phyloP scores from a whole-genome alignment of 179 eudicot species.

The Pouteria campechiana region DNA sequence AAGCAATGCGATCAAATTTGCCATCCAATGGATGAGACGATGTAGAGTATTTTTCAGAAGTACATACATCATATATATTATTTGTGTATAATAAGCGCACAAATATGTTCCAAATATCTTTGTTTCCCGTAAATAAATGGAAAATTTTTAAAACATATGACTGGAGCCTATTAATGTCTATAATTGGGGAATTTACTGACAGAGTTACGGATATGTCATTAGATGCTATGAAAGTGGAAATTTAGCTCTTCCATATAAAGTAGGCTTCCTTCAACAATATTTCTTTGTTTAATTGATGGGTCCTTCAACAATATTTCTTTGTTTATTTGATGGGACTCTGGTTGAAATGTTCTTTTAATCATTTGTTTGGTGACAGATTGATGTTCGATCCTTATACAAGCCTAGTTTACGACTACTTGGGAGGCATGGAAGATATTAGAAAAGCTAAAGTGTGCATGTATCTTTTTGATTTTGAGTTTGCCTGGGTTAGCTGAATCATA shows the following conservation, averaged over 20 bases:
- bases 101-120: too few relatives aligned
- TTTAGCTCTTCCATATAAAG: slow-evolving; percentile 7
- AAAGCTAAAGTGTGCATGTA: slow-evolving; percentile 60
- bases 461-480: slow-evolving; percentile 3
- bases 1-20: too few relatives aligned
- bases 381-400: slow-evolving; percentile 86
- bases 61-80: too few relatives aligned
- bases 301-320: background rate
- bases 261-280: background rate
- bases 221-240: too few relatives aligned
- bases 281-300: background rate
- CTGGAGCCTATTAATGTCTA: too few relatives aligned
- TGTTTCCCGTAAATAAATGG: too few relatives aligned
- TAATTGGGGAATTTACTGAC: too few relatives aligned
- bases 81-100: too few relatives aligned
- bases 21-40: too few relatives aligned
- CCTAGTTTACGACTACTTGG: slow-evolving; percentile 66
- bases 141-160: too few relatives aligned
- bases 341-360: background rate
- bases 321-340: background rate
- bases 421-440: slow-evolving; percentile 68
- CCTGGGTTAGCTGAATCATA: background rate
- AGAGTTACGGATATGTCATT: too few relatives aligned
- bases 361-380: slow-evolving; percentile 38
- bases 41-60: too few relatives aligned